Evolutionary conservation across 257 asterid genomes (phyloP).

Genomic region (Solanum virginianum): DNA sequence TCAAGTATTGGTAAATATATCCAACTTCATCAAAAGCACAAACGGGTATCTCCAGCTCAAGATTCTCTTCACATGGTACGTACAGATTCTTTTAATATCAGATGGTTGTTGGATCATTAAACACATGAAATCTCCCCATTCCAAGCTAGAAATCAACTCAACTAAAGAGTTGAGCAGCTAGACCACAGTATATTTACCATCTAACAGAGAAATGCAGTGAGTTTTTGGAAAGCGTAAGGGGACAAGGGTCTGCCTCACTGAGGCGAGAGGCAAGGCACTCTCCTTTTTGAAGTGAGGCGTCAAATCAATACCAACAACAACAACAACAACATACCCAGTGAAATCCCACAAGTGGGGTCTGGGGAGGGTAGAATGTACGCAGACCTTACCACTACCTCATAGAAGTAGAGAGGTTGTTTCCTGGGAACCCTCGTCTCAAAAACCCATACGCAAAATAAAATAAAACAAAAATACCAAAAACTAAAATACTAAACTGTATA

Average conservation of each 20-base stretch:
- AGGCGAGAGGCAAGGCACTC: not conserved
- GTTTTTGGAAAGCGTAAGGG: not conserved
- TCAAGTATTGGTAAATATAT: not conserved
- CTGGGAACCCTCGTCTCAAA: too few relatives aligned
- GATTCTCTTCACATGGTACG: not conserved
- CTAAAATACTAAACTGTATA: not conserved
- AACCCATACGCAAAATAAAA: too few relatives aligned
- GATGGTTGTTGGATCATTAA: not conserved
- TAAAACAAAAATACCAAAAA: too few relatives aligned
- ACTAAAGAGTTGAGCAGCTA: not conserved
- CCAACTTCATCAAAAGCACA: not conserved
- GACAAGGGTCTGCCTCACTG: not conserved
- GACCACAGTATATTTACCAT: not conserved
- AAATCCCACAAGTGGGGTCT: too few relatives aligned
- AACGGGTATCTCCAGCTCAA: not conserved
- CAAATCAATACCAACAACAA: not conserved
- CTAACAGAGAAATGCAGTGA: not conserved
- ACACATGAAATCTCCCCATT: not conserved
- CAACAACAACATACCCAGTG: too few relatives aligned
- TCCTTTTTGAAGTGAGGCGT: not conserved
- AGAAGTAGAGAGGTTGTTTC: too few relatives aligned
- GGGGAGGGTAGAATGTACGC: too few relatives aligned
- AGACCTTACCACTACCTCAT: too few relatives aligned
- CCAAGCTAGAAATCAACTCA: not conserved
- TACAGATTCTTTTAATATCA: not conserved